phyloP scores from a whole-genome alignment of 2,329 filamentous ascomycete species.

The Sporothrix dimorphospora region DNA sequence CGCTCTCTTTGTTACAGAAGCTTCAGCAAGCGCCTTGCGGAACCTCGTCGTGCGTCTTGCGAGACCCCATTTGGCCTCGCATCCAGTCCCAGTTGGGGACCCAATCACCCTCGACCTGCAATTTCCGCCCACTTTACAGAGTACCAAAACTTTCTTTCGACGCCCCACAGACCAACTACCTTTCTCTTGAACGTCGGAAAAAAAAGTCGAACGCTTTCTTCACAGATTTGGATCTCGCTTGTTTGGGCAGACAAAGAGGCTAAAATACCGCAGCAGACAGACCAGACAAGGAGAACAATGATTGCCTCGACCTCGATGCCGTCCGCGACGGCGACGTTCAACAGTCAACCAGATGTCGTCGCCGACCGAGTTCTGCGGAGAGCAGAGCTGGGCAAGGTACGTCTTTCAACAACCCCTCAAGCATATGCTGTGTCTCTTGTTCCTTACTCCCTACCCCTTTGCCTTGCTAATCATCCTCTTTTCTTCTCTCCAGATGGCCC shows the following conservation, averaged over 20 bases:
- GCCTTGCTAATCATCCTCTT: slow-evolving; percentile 21
- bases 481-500: slow-evolving; percentile 70
- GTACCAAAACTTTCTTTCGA: slow-evolving; percentile 27
- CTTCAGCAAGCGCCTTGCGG: slow-evolving; percentile 33
- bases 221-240: background rate
- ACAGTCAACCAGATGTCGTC: slow-evolving; percentile 66
- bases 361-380: slow-evolving; percentile 71
- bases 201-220: background rate
- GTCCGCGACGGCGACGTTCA: slow-evolving; percentile 46
- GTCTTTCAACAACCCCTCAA: slow-evolving; percentile 35
- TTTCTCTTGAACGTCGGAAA: slow-evolving; percentile 13
- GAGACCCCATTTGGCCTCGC: slow-evolving; percentile 22
- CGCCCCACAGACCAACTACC: slow-evolving; percentile 32
- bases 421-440: too few relatives aligned
- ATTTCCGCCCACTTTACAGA: slow-evolving; percentile 39
- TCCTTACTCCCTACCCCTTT: background rate
- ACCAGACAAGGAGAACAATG: slow-evolving; percentile 22
- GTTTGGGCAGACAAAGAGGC: background rate
- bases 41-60: slow-evolving; percentile 11
- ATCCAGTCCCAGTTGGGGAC: slow-evolving; percentile 34
- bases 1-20: slow-evolving; percentile 23
- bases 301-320: slow-evolving; percentile 31
- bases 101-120: slow-evolving; percentile 39
- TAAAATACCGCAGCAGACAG: background rate
- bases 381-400: slow-evolving; percentile 75